Evolutionary conservation across 2,329 filamentous ascomycete genomes (phyloP).

Genomic region (Juglanconis sp.): DNA sequence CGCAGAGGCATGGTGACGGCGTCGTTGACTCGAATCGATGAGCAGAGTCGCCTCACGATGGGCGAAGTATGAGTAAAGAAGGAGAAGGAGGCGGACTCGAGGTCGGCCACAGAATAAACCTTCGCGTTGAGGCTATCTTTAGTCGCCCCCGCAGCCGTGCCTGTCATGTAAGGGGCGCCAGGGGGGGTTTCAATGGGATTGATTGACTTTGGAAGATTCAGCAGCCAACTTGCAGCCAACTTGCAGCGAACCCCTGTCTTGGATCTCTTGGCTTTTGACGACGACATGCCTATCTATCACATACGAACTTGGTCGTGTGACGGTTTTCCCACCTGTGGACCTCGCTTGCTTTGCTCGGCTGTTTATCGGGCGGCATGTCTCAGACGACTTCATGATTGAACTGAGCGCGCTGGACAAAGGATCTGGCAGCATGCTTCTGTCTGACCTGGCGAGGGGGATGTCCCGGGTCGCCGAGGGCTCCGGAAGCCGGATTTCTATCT

Average conservation of each 20-base stretch:
- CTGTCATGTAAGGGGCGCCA: background rate
- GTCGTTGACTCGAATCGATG: background rate
- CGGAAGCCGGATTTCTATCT: background rate
- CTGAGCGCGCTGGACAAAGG: background rate
- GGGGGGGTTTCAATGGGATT: too few relatives aligned
- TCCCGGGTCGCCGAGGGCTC: too few relatives aligned
- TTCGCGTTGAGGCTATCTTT: background rate
- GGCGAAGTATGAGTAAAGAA: background rate
- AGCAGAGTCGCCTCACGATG: too few relatives aligned
- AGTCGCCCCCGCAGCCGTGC: background rate
- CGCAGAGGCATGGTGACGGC: constrained; percentile 33
- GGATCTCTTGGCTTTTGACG: background rate
- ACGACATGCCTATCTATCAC: background rate
- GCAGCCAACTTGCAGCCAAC: background rate
- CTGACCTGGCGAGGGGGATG: background rate
- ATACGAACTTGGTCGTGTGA: background rate
- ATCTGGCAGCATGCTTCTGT: background rate
- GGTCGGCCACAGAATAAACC: too few relatives aligned
- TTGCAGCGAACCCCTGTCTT: background rate
- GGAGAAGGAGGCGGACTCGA: too few relatives aligned
- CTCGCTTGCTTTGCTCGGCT: background rate
- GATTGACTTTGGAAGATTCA: background rate
- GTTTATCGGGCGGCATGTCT: background rate
- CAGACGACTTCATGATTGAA: background rate
- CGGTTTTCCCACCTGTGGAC: background rate